Conservation (phyloP, 306 rosid species). For the Arachis stenosperma region DNA sequence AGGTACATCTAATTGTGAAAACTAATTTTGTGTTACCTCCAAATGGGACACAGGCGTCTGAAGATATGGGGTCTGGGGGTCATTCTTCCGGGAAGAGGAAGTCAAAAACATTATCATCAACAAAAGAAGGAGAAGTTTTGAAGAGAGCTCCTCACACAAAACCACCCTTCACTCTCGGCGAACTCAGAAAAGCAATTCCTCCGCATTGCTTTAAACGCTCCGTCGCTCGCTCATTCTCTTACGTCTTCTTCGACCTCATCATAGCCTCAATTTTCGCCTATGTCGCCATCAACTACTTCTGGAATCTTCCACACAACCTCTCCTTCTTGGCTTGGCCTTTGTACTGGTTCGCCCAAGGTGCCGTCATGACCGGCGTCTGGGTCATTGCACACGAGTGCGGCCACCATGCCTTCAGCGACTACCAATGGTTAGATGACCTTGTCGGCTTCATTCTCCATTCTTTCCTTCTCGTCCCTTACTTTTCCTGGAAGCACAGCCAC, state of each 20-base stretch:
- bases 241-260: conserved; percentile 56
- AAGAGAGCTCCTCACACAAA: conserved; percentile 62
- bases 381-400: conserved; percentile 75
- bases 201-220: conserved; percentile 82
- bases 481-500: conserved; percentile 89
- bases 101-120: no score
- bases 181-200: conserved; percentile 73
- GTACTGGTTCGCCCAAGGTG: conserved; percentile 63
- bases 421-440: conserved; percentile 70
- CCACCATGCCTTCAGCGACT: conserved; percentile 60
- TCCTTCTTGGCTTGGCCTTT: conserved; percentile 64
- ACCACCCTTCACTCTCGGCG: conserved; percentile 66
- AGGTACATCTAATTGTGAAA: no score
- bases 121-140: no score
- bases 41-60: no score
- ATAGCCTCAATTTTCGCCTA: conserved; percentile 49
- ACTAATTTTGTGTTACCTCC: no score
- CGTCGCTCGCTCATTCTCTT: conserved; percentile 62
- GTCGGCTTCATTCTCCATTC: conserved; percentile 80
- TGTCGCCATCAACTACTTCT: conserved; percentile 54
- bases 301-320: conserved; percentile 46
- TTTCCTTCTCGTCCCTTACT: conserved; percentile 66
- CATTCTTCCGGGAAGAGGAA: no score
- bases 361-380: conserved; percentile 76
- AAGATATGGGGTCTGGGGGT: no score